Evolutionary conservation across 1,284 basidiomycete genomes (phyloP).

Genomic region (Sanguinoderma infundibulare): DNA sequence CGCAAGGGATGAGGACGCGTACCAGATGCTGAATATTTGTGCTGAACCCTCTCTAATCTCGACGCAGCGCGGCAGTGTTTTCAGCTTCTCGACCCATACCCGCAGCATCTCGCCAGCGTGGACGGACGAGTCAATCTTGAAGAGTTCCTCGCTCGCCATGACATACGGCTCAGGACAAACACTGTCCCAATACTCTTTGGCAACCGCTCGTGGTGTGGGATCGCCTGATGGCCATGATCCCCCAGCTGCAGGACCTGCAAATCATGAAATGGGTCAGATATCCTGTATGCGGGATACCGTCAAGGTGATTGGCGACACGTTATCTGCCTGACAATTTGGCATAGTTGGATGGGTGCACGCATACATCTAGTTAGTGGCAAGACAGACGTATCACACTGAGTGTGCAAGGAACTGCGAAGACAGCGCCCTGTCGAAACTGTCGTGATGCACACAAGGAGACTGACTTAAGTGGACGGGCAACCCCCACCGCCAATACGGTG

Average conservation of each 20-base stretch:
- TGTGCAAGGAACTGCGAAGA: background rate
- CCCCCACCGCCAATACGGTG: no score
- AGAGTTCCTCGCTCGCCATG: background rate
- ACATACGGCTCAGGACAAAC: conserved; percentile 42
- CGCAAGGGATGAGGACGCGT: conserved; percentile 21
- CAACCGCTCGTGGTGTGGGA: conserved; percentile 40
- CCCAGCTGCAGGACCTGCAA: conserved; percentile 45
- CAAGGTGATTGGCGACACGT: no score
- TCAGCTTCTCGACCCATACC: conserved; percentile 52
- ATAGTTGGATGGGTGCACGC: no score
- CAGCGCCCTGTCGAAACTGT: no score
- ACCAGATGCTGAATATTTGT: conserved; percentile 56
- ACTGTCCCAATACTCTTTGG: conserved; percentile 39
- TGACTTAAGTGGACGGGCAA: no score
- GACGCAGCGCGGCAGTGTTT: conserved; percentile 24
- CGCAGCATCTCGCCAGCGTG: conserved; percentile 8
- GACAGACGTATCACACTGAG: no score
- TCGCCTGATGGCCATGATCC: conserved; percentile 35
- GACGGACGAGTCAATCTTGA: conserved; percentile 28
- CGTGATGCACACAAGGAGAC: no score
- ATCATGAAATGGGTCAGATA: background rate
- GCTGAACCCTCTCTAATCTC: conserved; percentile 21
- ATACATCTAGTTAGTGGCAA: no score
- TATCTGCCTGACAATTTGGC: no score
- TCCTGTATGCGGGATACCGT: background rate